Evolutionary conservation across 192 early-diverging fungal species (phyloP), one percentile per base, ranked within the genome.

Genomic region (Linderina pennispora): DNA sequence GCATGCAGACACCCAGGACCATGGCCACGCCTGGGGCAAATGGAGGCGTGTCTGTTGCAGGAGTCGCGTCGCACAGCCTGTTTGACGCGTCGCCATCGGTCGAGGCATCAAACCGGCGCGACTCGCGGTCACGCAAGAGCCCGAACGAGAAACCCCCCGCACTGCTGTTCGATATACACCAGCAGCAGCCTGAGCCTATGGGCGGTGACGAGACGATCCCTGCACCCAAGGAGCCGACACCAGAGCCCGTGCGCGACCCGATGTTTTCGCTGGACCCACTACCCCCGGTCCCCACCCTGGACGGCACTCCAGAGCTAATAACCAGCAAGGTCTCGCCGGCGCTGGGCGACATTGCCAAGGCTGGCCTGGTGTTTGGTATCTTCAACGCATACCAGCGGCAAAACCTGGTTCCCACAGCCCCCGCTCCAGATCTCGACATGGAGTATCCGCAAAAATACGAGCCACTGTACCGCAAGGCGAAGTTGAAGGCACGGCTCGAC

Each of bases 401-500:
- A 25, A 34, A 38, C 20, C 50, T 50, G 47, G 19, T 39, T 14
- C 66, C 66, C 4, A 32, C 40, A 1, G n/a, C n/a, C n/a, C n/a
- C n/a, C n/a, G n/a, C n/a, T n/a, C n/a, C n/a, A n/a, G n/a, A n/a
- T n/a, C 10, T 36, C 2, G 23, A 51, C 10, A 8, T 42, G 3
- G 55, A 45, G 1, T 20, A 22, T 8, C 31, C 43, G 23, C 40
- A 36, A 25, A 58, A 31, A 22, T 47, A 59, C n/a, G 56, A 63
- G 48, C 60, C 67, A 10, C 47, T 71, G 16, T 55, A 40, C 23
- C 51, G 48, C 45, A 63, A 62, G 37, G 60, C 67, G 3, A 49
- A 58, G 43, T 61, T 71, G 16, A 49, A 46, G 0, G 67, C 67
- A 3, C 46, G 67, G 7, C 56, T 63, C 17, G 67, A 71, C 10